A percentile compares a stretch with the other conserved stretches of the same genome.
phyloP scores from a whole-genome alignment of 2,329 filamentous ascomycete species.

The Plenodomus biglobosus region DNA sequence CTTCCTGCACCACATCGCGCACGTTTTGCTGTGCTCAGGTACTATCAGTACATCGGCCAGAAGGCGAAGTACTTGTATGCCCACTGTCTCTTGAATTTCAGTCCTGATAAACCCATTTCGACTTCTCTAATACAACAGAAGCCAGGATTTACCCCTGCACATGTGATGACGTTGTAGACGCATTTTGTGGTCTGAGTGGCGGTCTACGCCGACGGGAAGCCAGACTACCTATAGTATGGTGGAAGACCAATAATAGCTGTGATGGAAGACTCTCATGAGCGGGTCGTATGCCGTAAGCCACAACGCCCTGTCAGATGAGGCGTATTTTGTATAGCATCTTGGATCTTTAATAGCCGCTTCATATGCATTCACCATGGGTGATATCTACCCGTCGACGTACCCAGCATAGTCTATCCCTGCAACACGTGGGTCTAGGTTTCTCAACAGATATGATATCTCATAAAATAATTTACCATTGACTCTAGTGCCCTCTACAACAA shows the following conservation, averaged over 20 bases:
- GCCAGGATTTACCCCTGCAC: neutral
- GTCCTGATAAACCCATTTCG: no score
- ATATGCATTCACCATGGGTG: neutral
- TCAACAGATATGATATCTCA: no score
- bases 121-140: no score
- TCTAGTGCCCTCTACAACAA: no score
- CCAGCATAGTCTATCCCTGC: neutral
- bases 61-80: no score
- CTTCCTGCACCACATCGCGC: no score
- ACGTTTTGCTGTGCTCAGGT: no score
- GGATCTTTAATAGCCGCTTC: no score
- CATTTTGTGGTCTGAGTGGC: neutral
- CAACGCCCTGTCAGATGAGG: neutral
- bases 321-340: neutral
- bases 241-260: neutral
- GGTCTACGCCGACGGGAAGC: neutral
- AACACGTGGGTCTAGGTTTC: neutral
- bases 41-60: no score
- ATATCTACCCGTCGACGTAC: neutral
- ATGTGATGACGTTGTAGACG: neutral
- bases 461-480: no score
- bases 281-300: neutral
- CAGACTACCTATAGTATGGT: no score
- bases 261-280: neutral
- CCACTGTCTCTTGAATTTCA: no score